phyloP scores from a whole-genome alignment of 1,284 basidiomycete species.

The Ganoderma sp. region DNA sequence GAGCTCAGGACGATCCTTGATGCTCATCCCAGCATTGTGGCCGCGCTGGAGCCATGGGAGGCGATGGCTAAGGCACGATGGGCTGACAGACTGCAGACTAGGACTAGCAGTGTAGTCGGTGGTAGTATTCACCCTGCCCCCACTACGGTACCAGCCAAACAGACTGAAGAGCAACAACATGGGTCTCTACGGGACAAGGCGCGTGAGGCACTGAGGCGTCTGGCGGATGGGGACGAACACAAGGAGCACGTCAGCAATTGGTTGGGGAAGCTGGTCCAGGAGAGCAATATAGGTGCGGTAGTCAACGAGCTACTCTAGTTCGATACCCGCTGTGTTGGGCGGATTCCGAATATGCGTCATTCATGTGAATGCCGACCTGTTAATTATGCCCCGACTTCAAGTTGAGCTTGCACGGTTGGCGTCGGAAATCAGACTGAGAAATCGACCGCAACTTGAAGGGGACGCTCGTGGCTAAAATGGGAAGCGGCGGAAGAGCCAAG shows the following conservation, averaged over 20 bases:
- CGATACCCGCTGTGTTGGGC: background rate
- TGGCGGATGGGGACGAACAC: slow-evolving; percentile 9
- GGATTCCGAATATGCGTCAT: background rate
- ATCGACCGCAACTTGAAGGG: too few relatives aligned
- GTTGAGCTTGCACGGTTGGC: background rate
- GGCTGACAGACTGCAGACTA: slow-evolving; percentile 38
- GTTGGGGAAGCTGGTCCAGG: slow-evolving; percentile 24
- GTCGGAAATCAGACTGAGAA: too few relatives aligned
- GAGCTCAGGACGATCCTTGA: slow-evolving; percentile 46
- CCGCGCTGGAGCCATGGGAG: slow-evolving; percentile 57
- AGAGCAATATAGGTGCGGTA: slow-evolving; percentile 32
- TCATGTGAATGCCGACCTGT: background rate
- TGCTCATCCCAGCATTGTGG: slow-evolving; percentile 52
- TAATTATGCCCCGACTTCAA: background rate
- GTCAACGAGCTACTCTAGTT: slow-evolving; percentile 29
- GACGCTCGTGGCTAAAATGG: slow-evolving; percentile 7
- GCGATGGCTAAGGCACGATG: slow-evolving; percentile 54
- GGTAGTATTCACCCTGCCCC: too few relatives aligned
- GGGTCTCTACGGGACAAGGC: slow-evolving; percentile 19
- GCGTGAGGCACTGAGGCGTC: slow-evolving; percentile 17
- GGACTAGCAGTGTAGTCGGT: background rate
- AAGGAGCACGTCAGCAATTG: slow-evolving; percentile 16
- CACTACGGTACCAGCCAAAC: background rate
- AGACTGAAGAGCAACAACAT: background rate
- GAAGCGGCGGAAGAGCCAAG: slow-evolving; percentile 15